These are phyloP conservation scores for Daldinia decipiens DNA, from an alignment of 495 filamentous ascomycete genomes.

Conservation along the genomic window DNA sequence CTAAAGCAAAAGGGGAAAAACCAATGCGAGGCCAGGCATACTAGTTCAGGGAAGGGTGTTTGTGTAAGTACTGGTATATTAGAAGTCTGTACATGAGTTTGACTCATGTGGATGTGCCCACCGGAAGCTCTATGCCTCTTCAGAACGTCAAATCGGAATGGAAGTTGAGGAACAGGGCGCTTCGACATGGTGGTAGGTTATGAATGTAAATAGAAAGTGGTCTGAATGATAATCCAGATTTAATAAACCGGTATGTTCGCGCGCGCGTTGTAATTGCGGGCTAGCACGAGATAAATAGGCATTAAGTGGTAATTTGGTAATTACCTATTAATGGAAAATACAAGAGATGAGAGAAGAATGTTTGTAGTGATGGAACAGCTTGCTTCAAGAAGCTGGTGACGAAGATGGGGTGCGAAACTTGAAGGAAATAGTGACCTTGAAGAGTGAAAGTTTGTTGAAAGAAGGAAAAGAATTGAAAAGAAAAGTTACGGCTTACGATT, in stretches of 20 bases:
- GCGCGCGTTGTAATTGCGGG: background rate
- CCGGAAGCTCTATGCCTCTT: background rate
- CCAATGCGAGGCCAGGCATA: background rate
- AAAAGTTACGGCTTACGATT: conserved; percentile 72
- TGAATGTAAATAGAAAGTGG: background rate
- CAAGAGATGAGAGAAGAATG: background rate
- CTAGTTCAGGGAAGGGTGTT: background rate
- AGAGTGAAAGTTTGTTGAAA: background rate
- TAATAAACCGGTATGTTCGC: background rate
- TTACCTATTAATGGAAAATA: background rate
- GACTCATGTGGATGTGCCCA: background rate
- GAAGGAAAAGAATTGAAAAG: background rate
- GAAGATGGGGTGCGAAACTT: background rate
- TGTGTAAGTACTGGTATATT: background rate
- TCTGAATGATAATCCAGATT: background rate
- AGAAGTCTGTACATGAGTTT: background rate
- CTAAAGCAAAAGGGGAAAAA: background rate
- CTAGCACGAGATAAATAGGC: background rate
- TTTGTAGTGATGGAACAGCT: background rate
- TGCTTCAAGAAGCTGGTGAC: background rate
- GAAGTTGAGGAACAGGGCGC: background rate
- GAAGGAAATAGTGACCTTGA: background rate
- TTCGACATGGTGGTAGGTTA: background rate
- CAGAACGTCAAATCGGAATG: background rate
- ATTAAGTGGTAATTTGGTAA: background rate